Conservation (phyloP, 140 eudicot species). For the Flaveria floridana region DNA sequence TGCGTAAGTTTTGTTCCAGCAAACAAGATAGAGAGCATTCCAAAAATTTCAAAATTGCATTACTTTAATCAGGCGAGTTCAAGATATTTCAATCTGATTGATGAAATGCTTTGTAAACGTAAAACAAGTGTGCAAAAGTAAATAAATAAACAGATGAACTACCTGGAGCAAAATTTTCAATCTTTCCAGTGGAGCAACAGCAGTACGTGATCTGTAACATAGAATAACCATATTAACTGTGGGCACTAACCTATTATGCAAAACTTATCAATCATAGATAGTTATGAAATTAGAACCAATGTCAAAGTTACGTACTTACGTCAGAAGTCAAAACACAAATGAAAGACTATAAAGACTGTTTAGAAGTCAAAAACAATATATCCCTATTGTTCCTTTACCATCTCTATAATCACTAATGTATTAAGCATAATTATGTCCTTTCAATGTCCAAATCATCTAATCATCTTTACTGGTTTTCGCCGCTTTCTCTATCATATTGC, state of each 20-base stretch:
- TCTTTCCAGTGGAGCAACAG: conserved; percentile 94
- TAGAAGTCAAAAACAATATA: neutral
- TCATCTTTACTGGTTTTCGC: conserved; percentile 12
- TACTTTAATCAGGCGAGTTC: neutral
- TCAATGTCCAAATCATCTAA: conserved; percentile 8
- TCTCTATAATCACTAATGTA: conserved; percentile 17
- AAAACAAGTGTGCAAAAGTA: conserved; percentile 1
- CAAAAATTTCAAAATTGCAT: neutral
- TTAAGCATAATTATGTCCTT: conserved; percentile 1
- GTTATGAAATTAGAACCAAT: neutral
- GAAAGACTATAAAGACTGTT: neutral
- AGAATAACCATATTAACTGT: conserved; percentile 11
- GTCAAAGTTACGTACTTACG: neutral
- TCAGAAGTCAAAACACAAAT: neutral
- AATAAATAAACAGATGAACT: neutral
- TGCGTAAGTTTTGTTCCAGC: neutral
- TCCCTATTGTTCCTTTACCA: conserved; percentile 9
- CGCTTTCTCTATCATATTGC: neutral
- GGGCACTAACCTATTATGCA: neutral
- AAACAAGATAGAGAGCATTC: neutral
- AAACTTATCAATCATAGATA: neutral
- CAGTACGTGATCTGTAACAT: conserved; percentile 81
- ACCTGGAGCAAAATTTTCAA: conserved; percentile 88
- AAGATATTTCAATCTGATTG: neutral
- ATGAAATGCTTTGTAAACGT: conserved; percentile 5